Conservation (phyloP, 2,329 filamentous ascomycete species). For the Claviceps maximensis region DNA sequence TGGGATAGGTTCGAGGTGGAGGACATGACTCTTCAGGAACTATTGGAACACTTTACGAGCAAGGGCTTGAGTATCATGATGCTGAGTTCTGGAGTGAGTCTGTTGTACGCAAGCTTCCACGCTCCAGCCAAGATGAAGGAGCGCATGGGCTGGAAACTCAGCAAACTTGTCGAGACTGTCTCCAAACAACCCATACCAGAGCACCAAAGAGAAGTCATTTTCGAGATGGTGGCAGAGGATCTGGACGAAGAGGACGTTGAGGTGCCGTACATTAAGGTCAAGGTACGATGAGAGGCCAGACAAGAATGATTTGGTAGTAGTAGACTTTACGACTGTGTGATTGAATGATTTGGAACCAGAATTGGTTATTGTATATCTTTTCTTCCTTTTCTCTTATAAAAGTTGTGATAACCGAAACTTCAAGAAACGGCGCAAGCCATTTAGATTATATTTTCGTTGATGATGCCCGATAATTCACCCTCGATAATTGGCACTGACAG, state of each 20-base stretch:
- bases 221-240: slow-evolving; percentile 91
- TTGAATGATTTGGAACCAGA: not conserved
- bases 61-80: slow-evolving; percentile 76
- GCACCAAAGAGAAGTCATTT: slow-evolving; percentile 91
- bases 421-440: too few relatives aligned
- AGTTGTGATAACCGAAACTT: too few relatives aligned
- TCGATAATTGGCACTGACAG: too few relatives aligned
- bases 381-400: not conserved
- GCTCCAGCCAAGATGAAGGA: slow-evolving; percentile 68
- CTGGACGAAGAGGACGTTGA: slow-evolving; percentile 85
- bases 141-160: slow-evolving; percentile 69
- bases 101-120: slow-evolving; percentile 92
- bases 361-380: not conserved
- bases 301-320: not conserved
- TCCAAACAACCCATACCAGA: slow-evolving; percentile 84
- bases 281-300: slow-evolving; percentile 30
- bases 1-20: slow-evolving; percentile 95
- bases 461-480: too few relatives aligned
- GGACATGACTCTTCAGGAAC: slow-evolving; percentile 72
- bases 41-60: slow-evolving; percentile 68
- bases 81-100: slow-evolving; percentile 92
- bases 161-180: slow-evolving; percentile 73
- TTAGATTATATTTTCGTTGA: too few relatives aligned
- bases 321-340: not conserved
- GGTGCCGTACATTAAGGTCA: slow-evolving; percentile 91